Evolutionary conservation across 345 rosid species (phyloP).

Genomic region (Barbarea vulgaris): DNA sequence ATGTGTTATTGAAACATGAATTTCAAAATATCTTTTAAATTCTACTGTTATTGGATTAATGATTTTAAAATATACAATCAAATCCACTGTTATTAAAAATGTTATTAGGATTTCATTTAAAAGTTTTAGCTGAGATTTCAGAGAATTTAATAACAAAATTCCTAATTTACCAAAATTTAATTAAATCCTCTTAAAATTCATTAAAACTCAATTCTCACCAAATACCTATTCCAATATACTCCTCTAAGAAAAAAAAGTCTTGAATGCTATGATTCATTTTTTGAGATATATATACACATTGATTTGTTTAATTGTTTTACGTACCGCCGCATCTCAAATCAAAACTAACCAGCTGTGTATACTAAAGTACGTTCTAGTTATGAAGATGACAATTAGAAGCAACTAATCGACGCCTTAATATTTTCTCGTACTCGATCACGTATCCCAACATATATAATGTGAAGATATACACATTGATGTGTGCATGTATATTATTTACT

Average conservation of each 20-base stretch:
- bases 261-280: background rate
- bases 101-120: too few species aligned
- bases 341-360: background rate
- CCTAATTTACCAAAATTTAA: too few species aligned
- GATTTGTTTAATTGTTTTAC: background rate
- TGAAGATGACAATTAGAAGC: conserved; percentile 1
- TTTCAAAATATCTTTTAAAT: too few species aligned
- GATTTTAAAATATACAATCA: too few species aligned
- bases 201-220: too few species aligned
- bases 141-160: too few species aligned
- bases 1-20: too few species aligned
- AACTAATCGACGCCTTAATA: conserved; percentile 1
- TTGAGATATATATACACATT: background rate
- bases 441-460: conserved; percentile 10
- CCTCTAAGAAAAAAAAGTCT: background rate
- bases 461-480: background rate
- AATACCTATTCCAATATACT: too few species aligned
- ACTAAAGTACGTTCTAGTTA: background rate
- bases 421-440: conserved; percentile 22
- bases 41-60: too few species aligned
- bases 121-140: too few species aligned
- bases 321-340: conserved; percentile 6
- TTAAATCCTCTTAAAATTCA: too few species aligned
- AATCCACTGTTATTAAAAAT: too few species aligned
- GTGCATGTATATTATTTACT: background rate